phyloP scores from a whole-genome alignment of 164 flowering plant species.

The Magnolia sinica region DNA sequence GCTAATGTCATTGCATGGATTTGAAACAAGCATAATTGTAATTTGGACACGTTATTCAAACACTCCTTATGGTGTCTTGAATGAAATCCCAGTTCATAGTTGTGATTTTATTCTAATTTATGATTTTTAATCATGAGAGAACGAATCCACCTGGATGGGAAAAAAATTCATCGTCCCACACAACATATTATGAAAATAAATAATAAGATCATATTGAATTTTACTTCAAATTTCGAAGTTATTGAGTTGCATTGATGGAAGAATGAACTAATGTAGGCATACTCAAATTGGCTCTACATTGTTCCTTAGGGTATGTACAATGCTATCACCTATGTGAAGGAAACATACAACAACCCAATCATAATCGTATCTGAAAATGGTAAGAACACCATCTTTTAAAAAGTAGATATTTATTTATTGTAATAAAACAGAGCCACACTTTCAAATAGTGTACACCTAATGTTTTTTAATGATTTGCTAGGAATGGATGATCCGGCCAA shows the following conservation, averaged over 20 bases:
- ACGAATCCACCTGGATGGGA: too few relatives aligned
- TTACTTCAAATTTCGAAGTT: conserved; percentile 12
- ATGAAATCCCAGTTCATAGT: conserved; percentile 7
- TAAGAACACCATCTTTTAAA: background rate
- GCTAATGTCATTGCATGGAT: too few relatives aligned
- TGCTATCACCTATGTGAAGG: conserved; percentile 20
- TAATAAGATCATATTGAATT: conserved; percentile 1
- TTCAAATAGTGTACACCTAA: background rate
- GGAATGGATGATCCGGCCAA: conserved; percentile 85
- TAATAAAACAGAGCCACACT: too few relatives aligned
- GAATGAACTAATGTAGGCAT: conserved; percentile 8
- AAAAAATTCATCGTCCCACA: too few relatives aligned
- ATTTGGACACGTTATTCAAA: too few relatives aligned
- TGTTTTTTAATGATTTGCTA: conserved; percentile 7
- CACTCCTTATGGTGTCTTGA: too few relatives aligned
- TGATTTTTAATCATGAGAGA: too few relatives aligned
- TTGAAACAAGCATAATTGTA: too few relatives aligned
- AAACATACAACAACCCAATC: conserved; percentile 17
- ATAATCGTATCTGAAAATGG: conserved; percentile 24
- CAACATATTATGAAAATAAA: too few relatives aligned
- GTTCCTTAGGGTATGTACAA: conserved; percentile 27
- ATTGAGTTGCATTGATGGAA: too few relatives aligned
- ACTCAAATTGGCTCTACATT: conserved; percentile 20
- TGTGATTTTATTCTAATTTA: conserved; percentile 22
- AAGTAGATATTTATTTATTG: background rate